A percentile compares a stretch with the other conserved stretches of the same genome.
phyloP scores from a whole-genome alignment of 805 yeast species.

The Saccharomycopsis sp. region DNA sequence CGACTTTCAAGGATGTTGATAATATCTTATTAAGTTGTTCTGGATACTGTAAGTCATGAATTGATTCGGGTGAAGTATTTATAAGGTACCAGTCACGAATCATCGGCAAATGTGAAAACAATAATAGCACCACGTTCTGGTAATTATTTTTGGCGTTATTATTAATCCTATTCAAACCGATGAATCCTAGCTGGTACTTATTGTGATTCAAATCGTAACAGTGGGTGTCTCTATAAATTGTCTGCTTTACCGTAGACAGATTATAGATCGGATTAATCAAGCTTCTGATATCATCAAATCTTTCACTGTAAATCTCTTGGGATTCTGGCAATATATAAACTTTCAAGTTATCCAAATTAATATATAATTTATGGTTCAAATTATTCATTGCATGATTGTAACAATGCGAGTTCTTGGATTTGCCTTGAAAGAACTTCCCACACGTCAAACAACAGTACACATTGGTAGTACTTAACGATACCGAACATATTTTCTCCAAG shows the following conservation, averaged over 20 bases:
- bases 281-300: slow-evolving; percentile 45
- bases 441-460: slow-evolving; percentile 69
- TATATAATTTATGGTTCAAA: slow-evolving; percentile 52
- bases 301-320: slow-evolving; percentile 33
- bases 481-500: slow-evolving; percentile 57
- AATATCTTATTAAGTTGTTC: background rate
- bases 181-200: slow-evolving; percentile 52
- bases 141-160: slow-evolving; percentile 28
- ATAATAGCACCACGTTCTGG: slow-evolving; percentile 47
- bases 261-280: slow-evolving; percentile 45
- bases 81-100: slow-evolving; percentile 42
- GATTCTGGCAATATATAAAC: slow-evolving; percentile 61
- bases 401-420: slow-evolving; percentile 57
- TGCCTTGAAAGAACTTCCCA: slow-evolving; percentile 67
- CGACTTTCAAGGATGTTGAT: slow-evolving; percentile 16
- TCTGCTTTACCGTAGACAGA: background rate
- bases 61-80: background rate
- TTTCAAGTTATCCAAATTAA: slow-evolving; percentile 44
- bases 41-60: background rate
- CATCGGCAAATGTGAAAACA: slow-evolving; percentile 45
- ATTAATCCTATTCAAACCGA: slow-evolving; percentile 31
- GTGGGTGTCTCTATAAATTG: background rate
- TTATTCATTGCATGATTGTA: slow-evolving; percentile 57
- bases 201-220: slow-evolving; percentile 37
- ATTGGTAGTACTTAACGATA: slow-evolving; percentile 52